phyloP scores from a whole-genome alignment of 2,329 filamentous ascomycete species.

The Oidium heveae region DNA sequence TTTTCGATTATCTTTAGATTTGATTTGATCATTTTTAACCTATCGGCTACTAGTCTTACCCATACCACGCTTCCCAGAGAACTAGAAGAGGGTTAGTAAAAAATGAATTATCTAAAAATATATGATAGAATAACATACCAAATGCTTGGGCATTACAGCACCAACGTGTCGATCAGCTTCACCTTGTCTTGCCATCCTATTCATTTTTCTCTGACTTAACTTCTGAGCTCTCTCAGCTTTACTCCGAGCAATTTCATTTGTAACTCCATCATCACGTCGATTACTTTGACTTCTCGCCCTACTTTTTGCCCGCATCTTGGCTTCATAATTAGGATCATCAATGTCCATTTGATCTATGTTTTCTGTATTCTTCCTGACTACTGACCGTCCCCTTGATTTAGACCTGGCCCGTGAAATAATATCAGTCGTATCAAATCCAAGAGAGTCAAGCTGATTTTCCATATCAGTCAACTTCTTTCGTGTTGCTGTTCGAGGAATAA shows the following conservation, averaged over 20 bases:
- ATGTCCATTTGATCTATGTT: slow-evolving; percentile 56
- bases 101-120: too few species aligned
- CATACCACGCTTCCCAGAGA: too few species aligned
- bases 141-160: slow-evolving; percentile 63
- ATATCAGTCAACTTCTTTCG: slow-evolving; percentile 70
- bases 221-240: slow-evolving; percentile 77
- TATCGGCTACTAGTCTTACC: too few species aligned
- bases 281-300: slow-evolving; percentile 41
- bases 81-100: too few species aligned
- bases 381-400: slow-evolving; percentile 44
- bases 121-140: slow-evolving; percentile 33
- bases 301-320: slow-evolving; percentile 46
- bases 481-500: slow-evolving; percentile 63
- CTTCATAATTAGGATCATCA: slow-evolving; percentile 28
- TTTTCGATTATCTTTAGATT: too few species aligned
- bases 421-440: slow-evolving; percentile 62
- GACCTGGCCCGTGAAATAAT: slow-evolving; percentile 49
- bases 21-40: too few species aligned
- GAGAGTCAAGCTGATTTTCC: slow-evolving; percentile 58
- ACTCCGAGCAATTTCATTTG: slow-evolving; percentile 34
- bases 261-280: slow-evolving; percentile 54
- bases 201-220: slow-evolving; percentile 93
- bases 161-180: slow-evolving; percentile 82
- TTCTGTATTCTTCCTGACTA: slow-evolving; percentile 33
- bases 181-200: slow-evolving; percentile 88